Base-by-base conservation (phyloP, 2,329 filamentous ascomycete species). In the Aspergillus sp. region DNA sequence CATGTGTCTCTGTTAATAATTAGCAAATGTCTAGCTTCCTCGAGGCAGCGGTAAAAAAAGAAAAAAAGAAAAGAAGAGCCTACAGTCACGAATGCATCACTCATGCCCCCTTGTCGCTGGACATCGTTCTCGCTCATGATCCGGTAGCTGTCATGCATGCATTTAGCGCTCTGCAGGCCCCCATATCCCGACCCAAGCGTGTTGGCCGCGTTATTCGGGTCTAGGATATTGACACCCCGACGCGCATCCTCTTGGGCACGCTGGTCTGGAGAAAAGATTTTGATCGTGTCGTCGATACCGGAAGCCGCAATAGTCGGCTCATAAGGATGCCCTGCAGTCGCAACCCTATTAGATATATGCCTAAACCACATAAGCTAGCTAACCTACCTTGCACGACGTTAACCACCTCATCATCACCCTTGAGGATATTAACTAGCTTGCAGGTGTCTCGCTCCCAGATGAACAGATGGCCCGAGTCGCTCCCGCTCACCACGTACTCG, bases 321-420 rank as follows among this genome's bases (percentile, higher is more conserved):
- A 64, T 87, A 87, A 2, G 87, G 87, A 68, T 89, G 87, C 2
- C 83, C 83, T 82, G 63, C 39, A 19, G 15, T 37, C 45, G 17
- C 27, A 11, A 43, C 9, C 9, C n/a, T 4, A 14, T 48, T 48
- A 48, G 25, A 35, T n/a, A 37, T 6, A 14, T 35, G 27, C 15
- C 4, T 2, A 12, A 37, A 19, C 27, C 14, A 15, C n/a, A 48
- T 15, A n/a, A 6, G 2, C n/a, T 51, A 44, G 35, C 21, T 12
- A 52, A 63, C 70, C 49, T 68, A 81, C 83, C 84, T 79, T 87
- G 84, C 14, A 88, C 77, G 15, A 89, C 87, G 64, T 89, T 89
- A 56, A 89, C 87, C n/a, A 88, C 84, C 61, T 89, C 87, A 23
- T 83, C 83, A 67, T 89, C 87, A 1, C 84, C 87, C 68, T 87